A percentile compares a stretch with the other conserved stretches of the same genome.
These are phyloP conservation scores for Phytophthora podocarpi DNA, from an alignment of 352 stramenopile genomes.

Conservation along the genomic window DNA sequence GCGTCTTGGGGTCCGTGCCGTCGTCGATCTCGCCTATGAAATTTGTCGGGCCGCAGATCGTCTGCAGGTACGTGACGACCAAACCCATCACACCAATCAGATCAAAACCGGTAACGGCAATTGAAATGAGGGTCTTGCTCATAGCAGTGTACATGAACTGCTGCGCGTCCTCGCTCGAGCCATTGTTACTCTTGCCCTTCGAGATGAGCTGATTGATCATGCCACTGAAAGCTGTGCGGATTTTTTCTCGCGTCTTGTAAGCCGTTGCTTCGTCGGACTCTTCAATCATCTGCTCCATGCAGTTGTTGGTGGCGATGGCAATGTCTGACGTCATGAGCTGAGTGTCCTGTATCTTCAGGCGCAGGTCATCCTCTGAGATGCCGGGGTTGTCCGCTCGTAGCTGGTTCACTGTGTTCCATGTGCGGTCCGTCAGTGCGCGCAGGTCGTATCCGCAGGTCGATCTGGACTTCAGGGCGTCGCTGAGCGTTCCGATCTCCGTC, in stretches of 20 bases:
- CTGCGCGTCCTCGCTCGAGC: conserved; percentile 33
- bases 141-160: conserved; percentile 49
- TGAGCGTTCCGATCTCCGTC: conserved; percentile 40
- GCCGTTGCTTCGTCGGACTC: conserved; percentile 35
- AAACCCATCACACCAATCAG: conserved; percentile 55
- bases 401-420: conserved; percentile 43
- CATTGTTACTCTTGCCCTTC: conserved; percentile 40
- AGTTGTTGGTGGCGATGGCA: conserved; percentile 50
- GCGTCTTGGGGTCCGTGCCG: conserved; percentile 39
- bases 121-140: conserved; percentile 47
- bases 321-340: conserved; percentile 56
- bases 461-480: conserved; percentile 37
- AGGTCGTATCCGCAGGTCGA: conserved; percentile 49
- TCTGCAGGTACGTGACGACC: conserved; percentile 55
- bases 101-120: conserved; percentile 56
- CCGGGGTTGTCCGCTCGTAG: conserved; percentile 40
- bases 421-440: conserved; percentile 48
- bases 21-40: conserved; percentile 67
- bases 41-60: conserved; percentile 59
- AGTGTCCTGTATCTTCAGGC: conserved; percentile 48
- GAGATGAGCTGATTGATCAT: conserved; percentile 61
- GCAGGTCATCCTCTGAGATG: conserved; percentile 47
- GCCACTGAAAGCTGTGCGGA: conserved; percentile 55
- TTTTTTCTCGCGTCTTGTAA: conserved; percentile 52
- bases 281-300: conserved; percentile 41